A percentile compares a stretch with the other conserved stretches of the same genome.
Evolutionary conservation across 163 green algal genomes (phyloP).

Genomic region (Coccomyxa subellipsoidea): DNA sequence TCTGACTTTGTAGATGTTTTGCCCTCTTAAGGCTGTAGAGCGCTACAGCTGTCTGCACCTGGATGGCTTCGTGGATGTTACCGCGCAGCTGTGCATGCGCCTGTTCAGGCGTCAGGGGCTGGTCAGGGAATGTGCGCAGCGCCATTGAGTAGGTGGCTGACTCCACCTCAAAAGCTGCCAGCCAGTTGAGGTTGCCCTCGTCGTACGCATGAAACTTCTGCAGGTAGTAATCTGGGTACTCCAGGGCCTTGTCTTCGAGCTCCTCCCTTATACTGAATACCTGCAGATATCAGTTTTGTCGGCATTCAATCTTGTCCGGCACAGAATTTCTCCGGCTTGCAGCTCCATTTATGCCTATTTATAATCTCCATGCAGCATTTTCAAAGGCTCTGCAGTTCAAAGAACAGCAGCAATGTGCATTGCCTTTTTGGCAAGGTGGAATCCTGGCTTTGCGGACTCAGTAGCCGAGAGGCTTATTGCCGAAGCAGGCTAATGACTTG

Average conservation of each 20-base stretch:
- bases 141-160: conserved; percentile 48
- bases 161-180: conserved; percentile 78
- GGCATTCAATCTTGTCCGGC: conserved; percentile 51
- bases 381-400: neutral
- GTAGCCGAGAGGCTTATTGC: neutral
- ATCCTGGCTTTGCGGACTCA: too few relatives aligned
- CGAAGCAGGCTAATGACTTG: neutral
- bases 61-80: conserved; percentile 43
- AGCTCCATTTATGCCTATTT: too few relatives aligned
- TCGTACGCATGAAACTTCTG: conserved; percentile 44
- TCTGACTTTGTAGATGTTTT: too few relatives aligned
- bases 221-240: conserved; percentile 13
- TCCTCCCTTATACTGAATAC: neutral
- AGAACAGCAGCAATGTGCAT: neutral
- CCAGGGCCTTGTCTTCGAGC: neutral
- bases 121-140: conserved; percentile 33
- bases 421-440: too few relatives aligned
- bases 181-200: conserved; percentile 76
- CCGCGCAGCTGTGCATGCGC: conserved; percentile 42
- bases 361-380: too few relatives aligned
- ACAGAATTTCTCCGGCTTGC: neutral
- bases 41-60: conserved; percentile 26
- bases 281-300: neutral
- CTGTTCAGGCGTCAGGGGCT: conserved; percentile 30
- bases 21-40: too few relatives aligned